Percentiles rank a stretch among this genome's conserved stretches.
Conservation (phyloP, 2,329 filamentous ascomycete genomes). For the Calycina herbarum region DNA sequence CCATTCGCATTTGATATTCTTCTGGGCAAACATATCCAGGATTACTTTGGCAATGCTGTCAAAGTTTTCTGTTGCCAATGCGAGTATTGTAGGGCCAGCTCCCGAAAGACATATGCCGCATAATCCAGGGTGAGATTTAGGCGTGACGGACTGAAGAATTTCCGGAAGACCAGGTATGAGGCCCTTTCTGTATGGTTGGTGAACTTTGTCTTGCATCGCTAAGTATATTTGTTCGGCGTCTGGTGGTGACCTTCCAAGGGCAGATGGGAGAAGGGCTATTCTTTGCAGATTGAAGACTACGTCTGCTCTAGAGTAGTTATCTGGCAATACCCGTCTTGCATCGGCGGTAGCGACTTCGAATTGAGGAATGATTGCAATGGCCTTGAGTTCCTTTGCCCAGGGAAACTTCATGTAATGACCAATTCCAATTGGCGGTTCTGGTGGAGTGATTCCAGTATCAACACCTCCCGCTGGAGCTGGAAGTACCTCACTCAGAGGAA, state of each 20-base stretch:
- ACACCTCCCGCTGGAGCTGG: constrained; percentile 86
- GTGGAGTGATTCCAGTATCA: constrained; percentile 84
- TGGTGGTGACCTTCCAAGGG: constrained; percentile 84
- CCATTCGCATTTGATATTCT: constrained; percentile 81
- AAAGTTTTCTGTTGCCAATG: constrained; percentile 87
- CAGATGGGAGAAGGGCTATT: constrained; percentile 85
- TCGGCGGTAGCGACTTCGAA: constrained; percentile 96
- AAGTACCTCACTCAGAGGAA: constrained; percentile 90
- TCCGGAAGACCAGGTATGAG: constrained; percentile 90
- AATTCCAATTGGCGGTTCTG: constrained; percentile 86
- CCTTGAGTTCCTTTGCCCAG: constrained; percentile 94
- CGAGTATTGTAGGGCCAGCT: constrained; percentile 91
- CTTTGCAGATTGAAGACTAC: constrained; percentile 93
- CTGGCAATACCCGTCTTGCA: constrained; percentile 81
- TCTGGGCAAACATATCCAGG: constrained; percentile 68
- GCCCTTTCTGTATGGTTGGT: constrained; percentile 91
- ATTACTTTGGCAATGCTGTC: constrained; percentile 80
- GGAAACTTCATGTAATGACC: constrained; percentile 95
- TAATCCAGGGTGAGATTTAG: constrained; percentile 80
- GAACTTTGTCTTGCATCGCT: constrained; percentile 97
- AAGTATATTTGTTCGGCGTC: constrained; percentile 93
- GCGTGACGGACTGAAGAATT: constrained; percentile 89
- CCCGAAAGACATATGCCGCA: constrained; percentile 94
- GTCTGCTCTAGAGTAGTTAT: constrained; percentile 75
- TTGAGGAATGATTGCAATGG: constrained; percentile 91